Evolutionary conservation across 768 basidiomycete species (phyloP), one percentile per base, ranked within the genome.

Genomic region (Suillus placidus): DNA sequence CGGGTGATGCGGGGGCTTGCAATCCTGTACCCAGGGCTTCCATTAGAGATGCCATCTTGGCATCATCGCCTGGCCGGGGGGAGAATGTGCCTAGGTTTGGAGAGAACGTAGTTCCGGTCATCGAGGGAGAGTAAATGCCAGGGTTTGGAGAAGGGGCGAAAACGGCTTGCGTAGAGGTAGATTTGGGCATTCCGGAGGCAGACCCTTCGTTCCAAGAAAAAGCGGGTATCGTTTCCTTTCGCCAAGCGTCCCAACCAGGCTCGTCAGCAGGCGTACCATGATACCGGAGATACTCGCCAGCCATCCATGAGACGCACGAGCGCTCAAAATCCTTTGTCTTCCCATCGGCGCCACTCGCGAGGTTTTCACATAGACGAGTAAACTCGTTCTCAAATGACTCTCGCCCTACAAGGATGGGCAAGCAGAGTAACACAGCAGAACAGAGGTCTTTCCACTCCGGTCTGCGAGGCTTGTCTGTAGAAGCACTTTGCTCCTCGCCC

Each of bases 361-460:
- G 81, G 76, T 87, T 89, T 1, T 82, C 81, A 71, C 87, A 89
- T 67, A 88, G 88, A 37, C 91, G 82, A 37, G 83, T 77, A 57
- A 93, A 85, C 73, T 94, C 92, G n/a, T 74, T 71, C 74, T 93
- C 92, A 67, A 93, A 90, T 49, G 82, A 83, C 18, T 75, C 70
- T 20, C 80, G 82, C 0, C 84, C 87, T 42, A 86, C 82, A 43
- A 88, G 71, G 8, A 78, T 73, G 9, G 93, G 92, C 13, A 93
- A 70, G 61, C 83, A 83, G 38, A 92, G 82, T 5, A 92, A 67
- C 42, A 91, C 73, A 3, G 87, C 81, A 1, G 85, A 83, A 1
- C 89, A 85, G 68, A 91, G 91, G 58, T 85, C 83, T 71, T 82
- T 83, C 90, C 90, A 92, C 65, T 71, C 68, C 62, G 51, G 64